Evolutionary conservation across 345 rosid genomes (phyloP).

Genomic region (Citrus inodora): DNA sequence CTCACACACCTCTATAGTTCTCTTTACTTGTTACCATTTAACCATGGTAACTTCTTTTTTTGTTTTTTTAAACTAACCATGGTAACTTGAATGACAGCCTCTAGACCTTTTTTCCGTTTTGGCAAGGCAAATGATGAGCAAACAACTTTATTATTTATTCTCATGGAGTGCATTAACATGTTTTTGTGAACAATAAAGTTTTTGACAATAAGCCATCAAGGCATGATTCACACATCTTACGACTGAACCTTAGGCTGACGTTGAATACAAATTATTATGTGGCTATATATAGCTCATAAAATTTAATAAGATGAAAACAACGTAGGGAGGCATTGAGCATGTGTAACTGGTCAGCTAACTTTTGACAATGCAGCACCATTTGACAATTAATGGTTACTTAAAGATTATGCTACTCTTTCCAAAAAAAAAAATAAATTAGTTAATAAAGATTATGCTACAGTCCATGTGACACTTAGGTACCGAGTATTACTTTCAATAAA

Average conservation of each 20-base stretch:
- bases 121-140: no score
- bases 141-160: no score
- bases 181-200: no score
- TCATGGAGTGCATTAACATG: no score
- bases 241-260: not conserved
- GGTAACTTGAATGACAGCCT: constrained; percentile 2
- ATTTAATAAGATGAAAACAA: not conserved
- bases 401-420: not conserved
- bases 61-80: not conserved
- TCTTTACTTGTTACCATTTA: not conserved
- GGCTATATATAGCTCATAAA: not conserved
- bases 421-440: no score
- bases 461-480: no score
- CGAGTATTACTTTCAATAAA: no score
- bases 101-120: no score
- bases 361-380: constrained; percentile 1
- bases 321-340: not conserved
- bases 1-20: no score
- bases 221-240: not conserved
- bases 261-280: not conserved
- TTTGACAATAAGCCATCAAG: not conserved
- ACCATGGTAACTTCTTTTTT: constrained; percentile 9
- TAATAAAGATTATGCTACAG: no score
- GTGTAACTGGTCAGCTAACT: not conserved
- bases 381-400: not conserved